Evolutionary conservation across 257 asterid species (phyloP).

Genomic region (Ophiorrhiza pumila): DNA sequence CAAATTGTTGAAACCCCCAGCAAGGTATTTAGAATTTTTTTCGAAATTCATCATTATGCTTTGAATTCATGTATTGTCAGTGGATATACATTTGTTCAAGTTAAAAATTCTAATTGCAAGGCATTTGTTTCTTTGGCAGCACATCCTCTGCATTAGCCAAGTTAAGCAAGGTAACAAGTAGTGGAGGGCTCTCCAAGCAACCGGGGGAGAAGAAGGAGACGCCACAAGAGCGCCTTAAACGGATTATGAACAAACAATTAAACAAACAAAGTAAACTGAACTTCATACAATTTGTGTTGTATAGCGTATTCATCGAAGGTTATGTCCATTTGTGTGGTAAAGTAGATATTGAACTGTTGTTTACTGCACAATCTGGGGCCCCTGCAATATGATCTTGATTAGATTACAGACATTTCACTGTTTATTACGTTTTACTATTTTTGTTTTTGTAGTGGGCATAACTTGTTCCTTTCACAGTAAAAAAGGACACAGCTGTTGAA

Average conservation of each 20-base stretch:
- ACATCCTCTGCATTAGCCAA: slow-evolving; percentile 81
- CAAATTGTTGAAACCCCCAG: slow-evolving; percentile 59
- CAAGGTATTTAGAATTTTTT: slow-evolving; percentile 34
- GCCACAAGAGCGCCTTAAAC: slow-evolving; percentile 95
- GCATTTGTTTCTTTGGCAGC: slow-evolving; percentile 47
- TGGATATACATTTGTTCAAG: neutral
- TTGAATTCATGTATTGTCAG: neutral
- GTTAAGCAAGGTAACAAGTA: slow-evolving; percentile 65
- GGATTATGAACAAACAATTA: slow-evolving; percentile 96
- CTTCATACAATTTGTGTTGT: slow-evolving; percentile 37
- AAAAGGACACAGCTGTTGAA: slow-evolving; percentile 86
- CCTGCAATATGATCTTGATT: neutral
- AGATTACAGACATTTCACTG: slow-evolving; percentile 10
- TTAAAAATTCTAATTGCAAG: neutral
- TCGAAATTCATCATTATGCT: slow-evolving; percentile 7
- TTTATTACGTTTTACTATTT: slow-evolving; percentile 15
- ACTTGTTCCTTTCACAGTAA: slow-evolving; percentile 50
- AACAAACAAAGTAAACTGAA: slow-evolving; percentile 83
- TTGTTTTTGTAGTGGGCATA: slow-evolving; percentile 8
- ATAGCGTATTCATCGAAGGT: slow-evolving; percentile 32
- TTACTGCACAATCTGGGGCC: neutral
- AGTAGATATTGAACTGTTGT: neutral
- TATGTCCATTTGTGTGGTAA: neutral
- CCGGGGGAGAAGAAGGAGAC: slow-evolving; percentile 97
- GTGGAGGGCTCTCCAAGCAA: slow-evolving; percentile 65